Evolutionary conservation across 768 basidiomycete genomes (phyloP), one percentile per base, ranked within the genome.

Genomic region (Candolleomyces eurysporus): DNA sequence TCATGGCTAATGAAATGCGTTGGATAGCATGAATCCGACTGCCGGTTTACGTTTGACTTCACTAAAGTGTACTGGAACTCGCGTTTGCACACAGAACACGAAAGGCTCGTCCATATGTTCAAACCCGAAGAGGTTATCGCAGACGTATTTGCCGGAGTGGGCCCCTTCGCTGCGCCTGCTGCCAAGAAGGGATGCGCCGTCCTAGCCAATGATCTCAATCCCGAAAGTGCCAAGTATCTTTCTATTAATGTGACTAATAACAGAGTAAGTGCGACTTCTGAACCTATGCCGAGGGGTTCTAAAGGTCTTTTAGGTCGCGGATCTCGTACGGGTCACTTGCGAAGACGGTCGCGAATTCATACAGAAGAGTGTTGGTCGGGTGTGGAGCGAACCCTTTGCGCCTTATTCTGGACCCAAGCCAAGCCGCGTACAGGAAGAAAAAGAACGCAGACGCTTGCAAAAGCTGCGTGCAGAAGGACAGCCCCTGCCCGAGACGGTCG

Each of bases 1-100:
- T 17, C 45, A 40, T 50, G 22, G 43, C 59, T 62, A 39, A 64
- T 11, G 45, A 46, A 36, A 36, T 36, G 36, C 36, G 3, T 5
- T 36, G 36, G 36, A 11, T 67, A 97, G 95, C 82, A 82, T 64
- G 96, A 99, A 78, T 85, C 89, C 8, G 83, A 86, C 66, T 98
- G 95, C 72, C 79, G 78, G 36, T 98, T 98, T 74, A 88, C 83
- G 1, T 98, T 99, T 68, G 95, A 99, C 72, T 99, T 98, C 70
- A 88, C 90, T 6, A 81, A 88, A 69, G 97, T 98, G 13, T 99
- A 99, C 74, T 99, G 96, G 96, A 99, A 99, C 77, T 96, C 96
- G 16, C 88, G 97, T 42, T 77, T 99, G 40, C 91, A 94, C 60
- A 87, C 88, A 4, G 97, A 99, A 70, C 97, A 99, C 69, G 85